Evolutionary conservation across 306 rosid genomes (phyloP).

Genomic region (Oxytropis ochrocephala): DNA sequence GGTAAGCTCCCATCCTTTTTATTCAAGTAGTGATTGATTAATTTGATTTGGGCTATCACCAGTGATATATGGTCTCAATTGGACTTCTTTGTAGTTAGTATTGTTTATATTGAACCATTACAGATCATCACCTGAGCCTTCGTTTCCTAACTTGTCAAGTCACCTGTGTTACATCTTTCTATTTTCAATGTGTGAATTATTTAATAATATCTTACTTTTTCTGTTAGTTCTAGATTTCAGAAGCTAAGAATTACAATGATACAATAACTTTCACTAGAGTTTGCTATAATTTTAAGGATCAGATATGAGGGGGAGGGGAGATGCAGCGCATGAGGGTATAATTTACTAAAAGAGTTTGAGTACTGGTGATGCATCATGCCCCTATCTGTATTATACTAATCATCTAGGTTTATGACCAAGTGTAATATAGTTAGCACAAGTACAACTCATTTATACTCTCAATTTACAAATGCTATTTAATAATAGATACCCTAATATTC

Average conservation of each 20-base stretch:
- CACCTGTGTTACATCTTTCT: slow-evolving; percentile 3
- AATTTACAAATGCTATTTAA: neutral
- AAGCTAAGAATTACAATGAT: slow-evolving; percentile 1
- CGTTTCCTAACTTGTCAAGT: neutral
- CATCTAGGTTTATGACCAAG: neutral
- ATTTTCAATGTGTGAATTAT: neutral
- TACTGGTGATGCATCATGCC: neutral
- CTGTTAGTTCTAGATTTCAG: neutral
- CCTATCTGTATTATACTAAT: neutral
- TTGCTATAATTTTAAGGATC: neutral
- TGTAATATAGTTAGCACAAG: neutral
- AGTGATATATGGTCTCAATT: neutral
- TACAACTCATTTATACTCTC: neutral
- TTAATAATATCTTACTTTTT: neutral
- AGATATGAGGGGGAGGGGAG: neutral
- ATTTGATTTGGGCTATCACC: neutral
- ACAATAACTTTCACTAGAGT: neutral
- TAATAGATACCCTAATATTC: neutral
- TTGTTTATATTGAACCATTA: neutral
- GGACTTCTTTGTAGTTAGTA: neutral
- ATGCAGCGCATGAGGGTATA: neutral
- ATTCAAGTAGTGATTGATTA: slow-evolving; percentile 3
- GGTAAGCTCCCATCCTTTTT: slow-evolving; percentile 42
- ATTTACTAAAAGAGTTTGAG: neutral
- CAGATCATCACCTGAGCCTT: slow-evolving; percentile 2